A percentile compares a stretch with the other conserved stretches of the same genome.
These are phyloP conservation scores for Stereum hirsutum DNA, from an alignment of 1,284 basidiomycete genomes.

Conservation along the genomic window DNA sequence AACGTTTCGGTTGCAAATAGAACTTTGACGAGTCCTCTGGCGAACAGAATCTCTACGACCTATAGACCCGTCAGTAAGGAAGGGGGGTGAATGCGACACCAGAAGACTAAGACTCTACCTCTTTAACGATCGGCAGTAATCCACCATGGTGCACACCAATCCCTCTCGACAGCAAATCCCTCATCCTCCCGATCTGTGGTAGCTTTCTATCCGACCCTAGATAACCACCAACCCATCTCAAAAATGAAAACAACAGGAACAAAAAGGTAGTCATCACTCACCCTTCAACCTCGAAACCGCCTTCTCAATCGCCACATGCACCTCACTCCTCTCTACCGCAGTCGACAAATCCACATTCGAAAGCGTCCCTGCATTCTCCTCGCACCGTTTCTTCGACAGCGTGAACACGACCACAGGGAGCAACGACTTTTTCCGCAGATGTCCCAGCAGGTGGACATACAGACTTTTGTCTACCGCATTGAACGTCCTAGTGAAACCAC, in stretches of 20 bases:
- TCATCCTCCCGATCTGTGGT: slow-evolving; percentile 93
- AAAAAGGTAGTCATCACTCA: slow-evolving; percentile 24
- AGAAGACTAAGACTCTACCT: slow-evolving; percentile 39
- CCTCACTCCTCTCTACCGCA: slow-evolving; percentile 90
- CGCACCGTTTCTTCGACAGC: slow-evolving; percentile 94
- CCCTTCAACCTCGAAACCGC: slow-evolving; percentile 90
- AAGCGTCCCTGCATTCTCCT: slow-evolving; percentile 90
- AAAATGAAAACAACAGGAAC: slow-evolving; percentile 2
- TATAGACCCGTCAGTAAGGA: slow-evolving; percentile 20
- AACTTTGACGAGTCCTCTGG: slow-evolving; percentile 92
- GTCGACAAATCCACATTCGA: slow-evolving; percentile 86
- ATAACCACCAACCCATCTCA: neutral
- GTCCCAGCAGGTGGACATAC: slow-evolving; percentile 87
- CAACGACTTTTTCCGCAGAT: slow-evolving; percentile 79
- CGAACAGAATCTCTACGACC: slow-evolving; percentile 96
- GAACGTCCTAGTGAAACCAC: slow-evolving; percentile 48
- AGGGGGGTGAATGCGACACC: neutral
- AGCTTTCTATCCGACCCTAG: slow-evolving; percentile 87
- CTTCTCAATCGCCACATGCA: slow-evolving; percentile 91
- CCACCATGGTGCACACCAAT: slow-evolving; percentile 99
- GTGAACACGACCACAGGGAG: slow-evolving; percentile 97
- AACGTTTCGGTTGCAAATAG: slow-evolving; percentile 99
- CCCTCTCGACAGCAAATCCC: slow-evolving; percentile 84
- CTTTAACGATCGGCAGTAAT: slow-evolving; percentile 93
- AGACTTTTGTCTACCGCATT: slow-evolving; percentile 82